Evolutionary conservation across 2,329 filamentous ascomycete species (phyloP), one percentile per base, ranked within the genome.

Genomic region (Knufia petricola): DNA sequence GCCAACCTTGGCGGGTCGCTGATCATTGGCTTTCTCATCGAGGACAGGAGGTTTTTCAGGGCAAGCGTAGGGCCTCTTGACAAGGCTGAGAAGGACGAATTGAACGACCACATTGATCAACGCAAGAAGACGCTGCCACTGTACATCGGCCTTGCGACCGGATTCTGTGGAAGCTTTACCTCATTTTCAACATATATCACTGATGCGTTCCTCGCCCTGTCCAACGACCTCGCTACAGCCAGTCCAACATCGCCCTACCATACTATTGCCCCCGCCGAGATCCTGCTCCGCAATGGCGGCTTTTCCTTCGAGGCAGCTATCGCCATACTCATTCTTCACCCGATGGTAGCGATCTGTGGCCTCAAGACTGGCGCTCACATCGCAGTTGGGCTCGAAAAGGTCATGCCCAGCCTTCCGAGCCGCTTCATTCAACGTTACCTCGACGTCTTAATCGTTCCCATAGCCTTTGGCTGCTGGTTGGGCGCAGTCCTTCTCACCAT

Each of bases 81-180:
- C 7, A 30, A 30, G 13, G 28, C 28, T 30, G 28, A 30, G 13
- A n/a, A 38, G 74, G 57, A 76, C 79, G 60, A 71, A 71, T 0
- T 74, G 81, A 59, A 55, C 72, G 17, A 71, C 76, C 4, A 43
- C n/a, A 15, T 13, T 21, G 41, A n/a, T n/a, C n/a, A 31, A 17
- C 67, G 69, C 15, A 94, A 92, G 64, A 90, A 89, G 69, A 84
- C 84, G 0, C 81, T 90, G 13, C 87, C 87, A 0, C 70, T 92
- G 1, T 94, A 89, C 61, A 82, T 92, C 50, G 87, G 84, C 40
- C 76, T 94, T 8, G 76, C 85, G 0, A 92, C 84, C 0, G 89
- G 83, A 15, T 88, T 88, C 64, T 92, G 86, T 60, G 85, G 87
- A 50, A 87, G 82, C 52, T 85, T 90, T 60, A 95, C 87, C 0